phyloP scores from a whole-genome alignment of 768 basidiomycete species.

The Lepiota venenata region DNA sequence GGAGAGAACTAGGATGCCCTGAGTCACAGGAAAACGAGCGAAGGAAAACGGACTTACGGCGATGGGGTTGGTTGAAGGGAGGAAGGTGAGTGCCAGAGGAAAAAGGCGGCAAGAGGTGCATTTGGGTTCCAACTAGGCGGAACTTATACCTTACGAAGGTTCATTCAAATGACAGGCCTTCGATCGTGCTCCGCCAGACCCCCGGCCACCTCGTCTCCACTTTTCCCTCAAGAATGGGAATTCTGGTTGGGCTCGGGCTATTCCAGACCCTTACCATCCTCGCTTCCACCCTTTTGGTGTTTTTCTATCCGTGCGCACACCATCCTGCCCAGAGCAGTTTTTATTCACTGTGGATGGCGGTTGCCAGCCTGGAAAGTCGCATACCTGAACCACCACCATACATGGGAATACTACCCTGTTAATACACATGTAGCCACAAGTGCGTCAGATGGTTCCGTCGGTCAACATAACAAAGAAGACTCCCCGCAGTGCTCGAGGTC shows the following conservation, averaged over 20 bases:
- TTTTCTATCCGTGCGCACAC: too few species aligned
- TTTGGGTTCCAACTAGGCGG: constrained; percentile 49
- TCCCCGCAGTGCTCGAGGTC: constrained; percentile 7
- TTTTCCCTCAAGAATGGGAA: constrained; percentile 8
- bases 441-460: too few species aligned
- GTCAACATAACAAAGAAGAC: too few species aligned
- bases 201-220: constrained; percentile 32
- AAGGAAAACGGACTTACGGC: constrained; percentile 3
- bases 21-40: constrained; percentile 11
- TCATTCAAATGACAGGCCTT: constrained; percentile 47
- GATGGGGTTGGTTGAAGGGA: constrained; percentile 10
- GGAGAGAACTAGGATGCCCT: constrained; percentile 5
- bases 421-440: too few species aligned
- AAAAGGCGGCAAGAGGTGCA: constrained; percentile 40
- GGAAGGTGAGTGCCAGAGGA: constrained; percentile 29
- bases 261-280: background rate
- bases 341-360: too few species aligned
- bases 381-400: too few species aligned
- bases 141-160: constrained; percentile 51
- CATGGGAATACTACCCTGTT: too few species aligned
- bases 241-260: background rate
- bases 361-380: too few species aligned
- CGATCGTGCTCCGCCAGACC: constrained; percentile 37
- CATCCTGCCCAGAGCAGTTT: too few species aligned
- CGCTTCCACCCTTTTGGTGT: background rate